These are phyloP conservation scores for Thielaviopsis euricoi DNA, from an alignment of 2,329 filamentous ascomycete genomes.

Conservation along the genomic window DNA sequence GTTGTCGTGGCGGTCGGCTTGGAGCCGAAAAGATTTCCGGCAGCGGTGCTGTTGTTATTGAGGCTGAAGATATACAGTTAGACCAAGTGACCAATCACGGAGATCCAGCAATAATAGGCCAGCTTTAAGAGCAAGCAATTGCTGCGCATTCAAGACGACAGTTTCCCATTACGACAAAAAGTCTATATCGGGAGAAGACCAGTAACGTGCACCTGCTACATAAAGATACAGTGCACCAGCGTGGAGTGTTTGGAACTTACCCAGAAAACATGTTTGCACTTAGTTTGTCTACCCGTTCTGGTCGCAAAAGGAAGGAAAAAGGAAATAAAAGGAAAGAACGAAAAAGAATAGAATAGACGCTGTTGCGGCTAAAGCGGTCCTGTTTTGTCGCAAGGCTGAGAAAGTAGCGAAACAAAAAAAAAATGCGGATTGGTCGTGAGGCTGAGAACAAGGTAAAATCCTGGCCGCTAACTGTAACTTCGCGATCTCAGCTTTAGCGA, in stretches of 20 bases:
- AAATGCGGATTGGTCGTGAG: not conserved
- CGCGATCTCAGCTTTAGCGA: slow-evolving; percentile 1
- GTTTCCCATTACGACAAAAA: not conserved
- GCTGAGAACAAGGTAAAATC: not conserved
- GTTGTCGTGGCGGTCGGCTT: slow-evolving; percentile 10
- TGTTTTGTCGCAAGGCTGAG: not conserved
- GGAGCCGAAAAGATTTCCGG: slow-evolving; percentile 6
- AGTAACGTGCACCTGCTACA: not conserved
- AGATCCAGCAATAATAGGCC: not conserved
- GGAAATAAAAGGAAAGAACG: too few species aligned
- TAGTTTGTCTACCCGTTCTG: not conserved
- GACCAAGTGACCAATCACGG: not conserved
- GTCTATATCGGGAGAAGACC: not conserved
- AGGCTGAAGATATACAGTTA: not conserved
- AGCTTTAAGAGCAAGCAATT: not conserved
- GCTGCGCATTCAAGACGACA: not conserved
- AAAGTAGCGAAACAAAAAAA: not conserved
- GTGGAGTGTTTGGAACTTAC: not conserved
- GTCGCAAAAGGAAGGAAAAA: not conserved
- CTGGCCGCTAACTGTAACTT: not conserved
- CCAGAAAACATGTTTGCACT: not conserved
- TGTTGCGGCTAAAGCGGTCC: not conserved
- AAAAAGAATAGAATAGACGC: not conserved
- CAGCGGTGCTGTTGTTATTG: not conserved
- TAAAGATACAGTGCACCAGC: not conserved